Evolutionary conservation across 495 filamentous ascomycete species (phyloP), one percentile per base, ranked within the genome.

Genomic region (Gamarada debralockiae): DNA sequence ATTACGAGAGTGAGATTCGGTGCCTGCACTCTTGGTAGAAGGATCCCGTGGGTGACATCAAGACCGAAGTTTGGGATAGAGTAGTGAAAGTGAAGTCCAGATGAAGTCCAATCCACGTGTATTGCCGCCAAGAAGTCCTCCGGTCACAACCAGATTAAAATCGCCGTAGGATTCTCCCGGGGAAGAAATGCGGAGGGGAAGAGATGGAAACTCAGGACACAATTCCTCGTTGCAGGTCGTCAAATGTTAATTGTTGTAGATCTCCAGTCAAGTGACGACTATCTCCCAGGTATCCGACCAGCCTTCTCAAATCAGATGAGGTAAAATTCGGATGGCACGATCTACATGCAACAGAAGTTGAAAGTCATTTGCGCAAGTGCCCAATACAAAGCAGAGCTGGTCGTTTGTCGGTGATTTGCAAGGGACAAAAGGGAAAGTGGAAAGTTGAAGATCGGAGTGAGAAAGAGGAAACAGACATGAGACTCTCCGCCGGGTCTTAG

Each of bases 21-120:
- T 58, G 56, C 56, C 56, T 54, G 50, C 56, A 58, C 56, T 40
- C 36, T 15, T 42, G 14, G 25, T 33, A 25, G 18, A 23, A 20
- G 38, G 48, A 13, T 23, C 2, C 8, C 36, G 38, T 31, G 18
- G 23, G 24, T 33, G 24, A 41, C 24, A 56, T 56, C 25, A 56
- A 56, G 46, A 43, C 53, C 25, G 20, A 24, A 47, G 44, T 12
- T 20, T 27, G 17, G 41, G 46, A 48, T 10, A 27, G 31, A 52
- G 24, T 29, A 12, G 14, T 29, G 41, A 36, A 3, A 3, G 37
- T 15, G 18, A 38, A 14, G 17, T 17, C 17, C 10, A 51, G 36
- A 47, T 40, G 25, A n/a, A 44, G 27, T 4, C n/a, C n/a, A n/a
- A n/a, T n/a, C n/a, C n/a, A n/a, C n/a, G n/a, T n/a, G n/a, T n/a